phyloP scores from a whole-genome alignment of 139 green algal species.

The Auxenochlorella pyrenoidosa region DNA sequence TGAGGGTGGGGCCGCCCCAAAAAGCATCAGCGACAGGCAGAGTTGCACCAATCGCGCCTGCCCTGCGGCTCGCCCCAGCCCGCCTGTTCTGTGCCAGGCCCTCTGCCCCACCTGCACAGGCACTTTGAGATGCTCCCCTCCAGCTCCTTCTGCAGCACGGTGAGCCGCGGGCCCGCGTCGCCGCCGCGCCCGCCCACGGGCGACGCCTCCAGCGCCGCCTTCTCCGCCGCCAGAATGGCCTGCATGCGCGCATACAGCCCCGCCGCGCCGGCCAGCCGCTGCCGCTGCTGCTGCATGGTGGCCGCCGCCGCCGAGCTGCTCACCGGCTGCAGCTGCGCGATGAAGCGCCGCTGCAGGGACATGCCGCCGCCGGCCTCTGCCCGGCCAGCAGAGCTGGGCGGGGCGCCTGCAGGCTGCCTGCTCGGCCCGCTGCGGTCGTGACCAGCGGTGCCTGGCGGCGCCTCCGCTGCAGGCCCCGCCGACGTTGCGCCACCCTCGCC shows the following conservation, averaged over 20 bases:
- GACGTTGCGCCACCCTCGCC: no score
- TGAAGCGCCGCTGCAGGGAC: slow-evolving; percentile 30
- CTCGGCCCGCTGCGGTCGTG: background rate
- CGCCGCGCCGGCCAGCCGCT: background rate
- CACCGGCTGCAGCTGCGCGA: slow-evolving; percentile 28
- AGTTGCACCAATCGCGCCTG: no score
- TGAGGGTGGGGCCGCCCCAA: no score
- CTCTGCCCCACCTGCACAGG: slow-evolving; percentile 12
- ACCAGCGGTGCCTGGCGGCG: background rate
- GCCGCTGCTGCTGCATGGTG: slow-evolving; percentile 26
- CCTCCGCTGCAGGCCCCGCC: background rate
- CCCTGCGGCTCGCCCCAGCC: no score
- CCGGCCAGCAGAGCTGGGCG: background rate
- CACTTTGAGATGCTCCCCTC: slow-evolving; percentile 37
- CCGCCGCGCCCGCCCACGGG: background rate
- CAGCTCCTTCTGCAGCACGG: background rate
- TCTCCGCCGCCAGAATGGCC: slow-evolving; percentile 21
- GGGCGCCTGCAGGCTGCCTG: no score
- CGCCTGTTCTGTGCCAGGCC: no score
- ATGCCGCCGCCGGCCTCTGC: background rate
- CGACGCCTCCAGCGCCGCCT: background rate
- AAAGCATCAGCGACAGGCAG: no score
- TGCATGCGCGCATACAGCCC: slow-evolving; percentile 34
- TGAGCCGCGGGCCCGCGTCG: background rate
- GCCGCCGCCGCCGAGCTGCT: slow-evolving; percentile 15